A percentile compares a stretch with the other conserved stretches of the same genome.
Evolutionary conservation across 768 basidiomycete genomes (phyloP).

Genomic region (Coprinopsis marcescibilis): DNA sequence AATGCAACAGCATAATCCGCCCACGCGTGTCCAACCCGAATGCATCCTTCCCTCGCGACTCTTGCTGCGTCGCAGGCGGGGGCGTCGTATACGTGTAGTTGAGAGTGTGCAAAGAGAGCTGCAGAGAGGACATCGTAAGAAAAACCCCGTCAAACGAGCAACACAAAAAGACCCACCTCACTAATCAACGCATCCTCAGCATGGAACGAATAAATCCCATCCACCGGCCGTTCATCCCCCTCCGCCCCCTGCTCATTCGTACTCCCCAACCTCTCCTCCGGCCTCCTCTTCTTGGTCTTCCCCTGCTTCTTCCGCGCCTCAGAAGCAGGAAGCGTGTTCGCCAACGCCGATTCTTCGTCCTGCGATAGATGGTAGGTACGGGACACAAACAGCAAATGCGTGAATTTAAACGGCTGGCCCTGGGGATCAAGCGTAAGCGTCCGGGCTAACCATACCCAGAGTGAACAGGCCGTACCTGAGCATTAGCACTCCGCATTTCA

Average conservation of each 20-base stretch:
- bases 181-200: conserved; percentile 78
- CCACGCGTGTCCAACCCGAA: conserved; percentile 72
- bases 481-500: conserved; percentile 71
- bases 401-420: conserved; percentile 65
- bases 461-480: conserved; percentile 42
- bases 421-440: conserved; percentile 12
- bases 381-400: conserved; percentile 71
- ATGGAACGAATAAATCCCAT: conserved; percentile 72
- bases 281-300: conserved; percentile 31
- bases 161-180: conserved; percentile 37
- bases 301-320: conserved; percentile 33
- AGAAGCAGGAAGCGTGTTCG: conserved; percentile 32
- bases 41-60: conserved; percentile 50
- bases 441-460: not conserved
- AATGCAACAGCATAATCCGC: conserved; percentile 57
- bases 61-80: conserved; percentile 36
- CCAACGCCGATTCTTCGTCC: conserved; percentile 56
- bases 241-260: conserved; percentile 13
- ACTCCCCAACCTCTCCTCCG: conserved; percentile 15
- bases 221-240: conserved; percentile 25
- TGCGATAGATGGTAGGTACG: conserved; percentile 70
- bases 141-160: not conserved
- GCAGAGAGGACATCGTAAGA: not conserved
- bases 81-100: conserved; percentile 49
- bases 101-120: conserved; percentile 48